These are phyloP conservation scores for Lentinula novae-zelandiae DNA, from an alignment of 1,284 basidiomycete species.

Conservation along the genomic window DNA sequence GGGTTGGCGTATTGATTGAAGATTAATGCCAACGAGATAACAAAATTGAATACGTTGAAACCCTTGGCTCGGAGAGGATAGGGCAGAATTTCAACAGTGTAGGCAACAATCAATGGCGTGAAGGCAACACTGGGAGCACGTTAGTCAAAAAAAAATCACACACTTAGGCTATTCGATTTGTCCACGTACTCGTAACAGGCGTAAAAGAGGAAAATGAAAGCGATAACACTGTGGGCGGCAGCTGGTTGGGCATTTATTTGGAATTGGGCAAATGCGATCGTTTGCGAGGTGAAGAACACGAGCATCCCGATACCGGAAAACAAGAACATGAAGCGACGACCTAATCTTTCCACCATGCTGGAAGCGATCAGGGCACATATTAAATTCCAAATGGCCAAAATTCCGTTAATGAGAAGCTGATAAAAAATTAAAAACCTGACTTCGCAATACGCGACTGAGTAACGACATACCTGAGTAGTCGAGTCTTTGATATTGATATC, in stretches of 20 bases:
- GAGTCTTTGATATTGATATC: constrained; percentile 67
- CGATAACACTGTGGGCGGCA: constrained; percentile 67
- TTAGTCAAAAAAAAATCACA: neutral
- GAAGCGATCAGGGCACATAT: constrained; percentile 58
- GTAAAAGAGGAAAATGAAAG: constrained; percentile 76
- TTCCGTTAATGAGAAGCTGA: constrained; percentile 65
- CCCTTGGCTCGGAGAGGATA: constrained; percentile 75
- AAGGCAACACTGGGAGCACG: constrained; percentile 52
- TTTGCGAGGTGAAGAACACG: constrained; percentile 68
- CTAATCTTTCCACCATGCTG: constrained; percentile 53
- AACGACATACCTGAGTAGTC: constrained; percentile 41
- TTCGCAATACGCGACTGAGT: neutral
- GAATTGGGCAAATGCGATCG: constrained; percentile 65
- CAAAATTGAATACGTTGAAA: constrained; percentile 69
- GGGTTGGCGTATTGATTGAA: constrained; percentile 85
- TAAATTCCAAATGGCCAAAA: constrained; percentile 75
- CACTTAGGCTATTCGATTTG: constrained; percentile 21
- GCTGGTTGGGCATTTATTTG: constrained; percentile 35
- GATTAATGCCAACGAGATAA: constrained; percentile 61
- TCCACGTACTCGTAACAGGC: constrained; percentile 53
- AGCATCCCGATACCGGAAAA: constrained; percentile 54
- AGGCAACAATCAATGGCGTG: constrained; percentile 70
- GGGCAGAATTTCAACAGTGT: constrained; percentile 74
- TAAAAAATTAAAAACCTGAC: neutral
- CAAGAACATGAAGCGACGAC: constrained; percentile 66